Conservation (phyloP, 108 stramenopile genomes). For the Mayamaea pseudoterrestris region DNA sequence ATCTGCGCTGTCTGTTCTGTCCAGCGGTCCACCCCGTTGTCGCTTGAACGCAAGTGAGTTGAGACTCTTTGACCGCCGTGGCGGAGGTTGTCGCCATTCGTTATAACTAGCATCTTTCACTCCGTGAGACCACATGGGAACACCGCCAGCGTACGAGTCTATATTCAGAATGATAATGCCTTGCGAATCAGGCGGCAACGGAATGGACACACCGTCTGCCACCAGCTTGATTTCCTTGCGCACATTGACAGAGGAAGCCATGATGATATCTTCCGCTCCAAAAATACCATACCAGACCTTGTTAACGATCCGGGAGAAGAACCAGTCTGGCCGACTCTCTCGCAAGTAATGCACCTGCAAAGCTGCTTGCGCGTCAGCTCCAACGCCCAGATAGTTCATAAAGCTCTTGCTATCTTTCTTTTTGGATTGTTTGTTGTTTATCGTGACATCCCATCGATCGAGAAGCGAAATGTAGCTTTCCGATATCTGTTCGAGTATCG, state of each 20-base stretch:
- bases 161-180: slow-evolving; percentile 87
- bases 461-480: slow-evolving; percentile 65
- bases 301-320: slow-evolving; percentile 78
- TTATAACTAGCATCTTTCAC: slow-evolving; percentile 14
- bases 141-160: slow-evolving; percentile 81
- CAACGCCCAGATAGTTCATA: slow-evolving; percentile 85
- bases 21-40: slow-evolving; percentile 2
- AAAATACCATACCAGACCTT: slow-evolving; percentile 84
- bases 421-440: slow-evolving; percentile 38
- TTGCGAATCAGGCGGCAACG: slow-evolving; percentile 72
- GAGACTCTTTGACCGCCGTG: neutral
- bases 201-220: slow-evolving; percentile 79
- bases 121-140: slow-evolving; percentile 71
- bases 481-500: slow-evolving; percentile 60
- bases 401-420: slow-evolving; percentile 47
- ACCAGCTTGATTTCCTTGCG: slow-evolving; percentile 61
- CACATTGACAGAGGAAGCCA: slow-evolving; percentile 41
- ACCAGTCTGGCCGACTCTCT: slow-evolving; percentile 65
- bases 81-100: neutral
- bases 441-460: slow-evolving; percentile 73
- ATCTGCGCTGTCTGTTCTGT: slow-evolving; percentile 19
- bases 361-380: slow-evolving; percentile 80
- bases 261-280: slow-evolving; percentile 84
- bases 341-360: slow-evolving; percentile 73
- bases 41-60: neutral